Evolutionary conservation across 805 yeast species (phyloP).

Genomic region (Saccharomycopsis oosterbeekiorum): DNA sequence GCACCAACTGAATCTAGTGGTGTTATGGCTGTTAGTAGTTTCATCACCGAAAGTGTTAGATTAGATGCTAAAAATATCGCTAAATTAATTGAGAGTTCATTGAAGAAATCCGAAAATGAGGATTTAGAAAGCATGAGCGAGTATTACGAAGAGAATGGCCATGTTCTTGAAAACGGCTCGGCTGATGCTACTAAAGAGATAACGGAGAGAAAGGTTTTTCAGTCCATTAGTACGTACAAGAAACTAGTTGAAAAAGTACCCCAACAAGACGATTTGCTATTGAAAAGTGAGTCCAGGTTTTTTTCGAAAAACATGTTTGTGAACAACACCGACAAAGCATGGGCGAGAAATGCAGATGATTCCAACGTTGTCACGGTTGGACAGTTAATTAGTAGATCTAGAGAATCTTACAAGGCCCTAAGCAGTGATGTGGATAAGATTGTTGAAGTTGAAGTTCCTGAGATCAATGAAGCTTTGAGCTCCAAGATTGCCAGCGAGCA

Average conservation of each 20-base stretch:
- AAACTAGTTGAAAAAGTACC: not conserved
- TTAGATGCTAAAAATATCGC: constrained; percentile 49
- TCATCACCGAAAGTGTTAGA: constrained; percentile 47
- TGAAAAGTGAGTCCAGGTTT: not conserved
- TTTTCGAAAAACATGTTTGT: constrained; percentile 4
- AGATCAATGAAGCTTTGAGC: not conserved
- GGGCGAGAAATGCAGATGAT: not conserved
- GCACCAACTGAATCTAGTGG: constrained; percentile 52
- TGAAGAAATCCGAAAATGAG: constrained; percentile 21
- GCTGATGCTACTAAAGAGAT: constrained; percentile 5
- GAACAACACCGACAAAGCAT: not conserved
- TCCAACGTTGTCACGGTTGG: not conserved
- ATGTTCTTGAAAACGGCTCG: constrained; percentile 4
- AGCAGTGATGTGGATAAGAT: constrained; percentile 2
- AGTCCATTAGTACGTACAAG: constrained; percentile 11
- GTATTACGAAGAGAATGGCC: constrained; percentile 2
- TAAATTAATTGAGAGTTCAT: constrained; percentile 38
- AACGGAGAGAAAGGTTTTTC: constrained; percentile 10
- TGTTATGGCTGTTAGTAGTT: constrained; percentile 38
- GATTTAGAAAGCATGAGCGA: constrained; percentile 12
- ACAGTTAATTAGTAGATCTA: not conserved
- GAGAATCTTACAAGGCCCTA: not conserved
- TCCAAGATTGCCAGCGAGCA: not conserved
- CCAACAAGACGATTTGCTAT: not conserved
- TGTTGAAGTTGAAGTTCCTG: constrained; percentile 6